Percentiles rank a stretch among this genome's conserved stretches.
phyloP scores from a whole-genome alignment of 805 yeast genomes.

The Brettanomyces custersianus region DNA sequence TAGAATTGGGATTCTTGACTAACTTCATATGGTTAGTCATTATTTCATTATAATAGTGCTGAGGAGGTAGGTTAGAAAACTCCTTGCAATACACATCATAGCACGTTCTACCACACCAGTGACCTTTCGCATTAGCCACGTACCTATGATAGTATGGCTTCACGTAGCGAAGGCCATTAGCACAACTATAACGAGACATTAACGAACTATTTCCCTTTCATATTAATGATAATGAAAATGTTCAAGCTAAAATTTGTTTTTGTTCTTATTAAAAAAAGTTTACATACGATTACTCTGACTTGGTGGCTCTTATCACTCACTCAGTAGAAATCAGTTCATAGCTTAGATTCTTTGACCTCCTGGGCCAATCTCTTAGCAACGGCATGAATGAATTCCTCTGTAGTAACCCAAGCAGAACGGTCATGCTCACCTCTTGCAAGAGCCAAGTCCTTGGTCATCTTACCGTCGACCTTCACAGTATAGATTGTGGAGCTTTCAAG shows the following conservation, averaged over 20 bases:
- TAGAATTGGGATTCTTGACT: constrained; percentile 2
- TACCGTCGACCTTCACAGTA: constrained; percentile 73
- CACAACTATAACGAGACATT: constrained; percentile 2
- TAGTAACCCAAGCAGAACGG: constrained; percentile 75
- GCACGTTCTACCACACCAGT: constrained; percentile 11
- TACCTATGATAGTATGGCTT: constrained; percentile 11
- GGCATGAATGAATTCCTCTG: constrained; percentile 82
- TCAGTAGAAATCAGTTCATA: constrained; percentile 1
- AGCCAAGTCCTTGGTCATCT: constrained; percentile 96
- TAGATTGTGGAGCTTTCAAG: constrained; percentile 81
- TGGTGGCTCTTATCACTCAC: too few species aligned
- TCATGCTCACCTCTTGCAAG: constrained; percentile 81
- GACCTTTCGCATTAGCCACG: constrained; percentile 6
- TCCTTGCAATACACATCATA: constrained; percentile 10
- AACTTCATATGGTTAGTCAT: constrained; percentile 9
- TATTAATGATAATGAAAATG: too few species aligned
- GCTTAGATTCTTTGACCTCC: constrained; percentile 5
- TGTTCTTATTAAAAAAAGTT: too few species aligned
- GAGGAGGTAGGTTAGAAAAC: constrained; percentile 7
- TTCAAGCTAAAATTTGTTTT: too few species aligned
- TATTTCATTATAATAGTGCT: constrained; percentile 8
- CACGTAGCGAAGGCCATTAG: constrained; percentile 10
- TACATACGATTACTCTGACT: too few species aligned
- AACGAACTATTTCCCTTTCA: too few species aligned
- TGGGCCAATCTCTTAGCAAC: constrained; percentile 57